These are phyloP conservation scores for Actinomortierella wolfii DNA, from an alignment of 371 early-diverging fungal genomes.

Conservation along the genomic window DNA sequence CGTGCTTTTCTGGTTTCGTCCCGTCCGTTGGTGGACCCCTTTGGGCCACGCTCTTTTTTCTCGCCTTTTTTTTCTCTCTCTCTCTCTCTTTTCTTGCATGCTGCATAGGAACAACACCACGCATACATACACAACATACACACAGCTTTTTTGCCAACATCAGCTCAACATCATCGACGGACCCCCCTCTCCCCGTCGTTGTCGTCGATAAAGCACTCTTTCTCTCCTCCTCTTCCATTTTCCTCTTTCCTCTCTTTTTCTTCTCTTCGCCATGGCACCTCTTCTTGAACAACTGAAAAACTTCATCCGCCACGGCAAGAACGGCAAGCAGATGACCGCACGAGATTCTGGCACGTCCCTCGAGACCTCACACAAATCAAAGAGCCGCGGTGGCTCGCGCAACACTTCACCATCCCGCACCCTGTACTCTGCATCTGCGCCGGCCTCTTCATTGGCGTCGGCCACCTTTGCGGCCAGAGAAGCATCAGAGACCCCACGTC, in stretches of 20 bases:
- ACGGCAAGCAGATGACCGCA: conserved; percentile 29
- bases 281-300: conserved; percentile 56
- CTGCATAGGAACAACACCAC: too few species aligned
- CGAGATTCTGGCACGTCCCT: conserved; percentile 30
- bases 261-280: conserved; percentile 23
- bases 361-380: conserved; percentile 6
- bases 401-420: conserved; percentile 30
- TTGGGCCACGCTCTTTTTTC: too few species aligned
- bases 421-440: too few species aligned
- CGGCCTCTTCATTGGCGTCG: too few species aligned
- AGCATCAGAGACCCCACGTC: too few species aligned
- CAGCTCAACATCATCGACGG: neutral
- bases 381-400: conserved; percentile 19
- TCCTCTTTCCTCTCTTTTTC: conserved; percentile 8
- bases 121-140: too few species aligned
- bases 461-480: too few species aligned
- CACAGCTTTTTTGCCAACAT: too few species aligned
- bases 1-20: too few species aligned
- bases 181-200: neutral
- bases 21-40: too few species aligned
- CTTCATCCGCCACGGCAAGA: conserved; percentile 50
- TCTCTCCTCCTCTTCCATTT: conserved; percentile 10
- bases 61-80: too few species aligned
- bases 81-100: too few species aligned
- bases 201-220: neutral